Evolutionary conservation across 257 asterid species (phyloP).

Genomic region (Nicotiana undulata): DNA sequence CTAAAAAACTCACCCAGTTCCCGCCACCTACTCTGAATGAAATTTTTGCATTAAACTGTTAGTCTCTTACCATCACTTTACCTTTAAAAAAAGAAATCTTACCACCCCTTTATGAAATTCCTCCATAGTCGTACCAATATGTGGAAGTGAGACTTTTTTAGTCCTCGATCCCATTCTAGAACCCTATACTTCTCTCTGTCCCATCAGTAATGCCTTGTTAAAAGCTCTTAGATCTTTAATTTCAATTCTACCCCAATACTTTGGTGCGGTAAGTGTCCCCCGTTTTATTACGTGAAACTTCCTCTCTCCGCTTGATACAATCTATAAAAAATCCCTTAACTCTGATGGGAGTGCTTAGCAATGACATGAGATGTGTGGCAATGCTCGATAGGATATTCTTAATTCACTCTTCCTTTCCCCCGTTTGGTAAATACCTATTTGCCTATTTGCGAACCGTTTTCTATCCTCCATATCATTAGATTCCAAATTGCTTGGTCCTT

Average conservation of each 20-base stretch:
- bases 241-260: too few relatives aligned
- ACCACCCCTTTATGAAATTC: background rate
- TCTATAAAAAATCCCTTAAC: background rate
- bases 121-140: background rate
- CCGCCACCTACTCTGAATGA: background rate
- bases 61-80: too few relatives aligned
- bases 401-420: background rate
- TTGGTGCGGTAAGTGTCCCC: background rate
- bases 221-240: too few relatives aligned
- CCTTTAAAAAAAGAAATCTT: background rate
- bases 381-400: background rate
- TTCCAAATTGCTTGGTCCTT: background rate
- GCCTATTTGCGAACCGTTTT: background rate
- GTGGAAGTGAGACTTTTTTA: background rate
- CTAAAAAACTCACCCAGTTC: background rate
- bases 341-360: background rate
- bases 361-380: background rate
- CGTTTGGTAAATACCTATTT: background rate
- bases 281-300: background rate
- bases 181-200: background rate
- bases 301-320: background rate
- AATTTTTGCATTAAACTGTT: background rate
- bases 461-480: background rate
- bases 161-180: background rate
- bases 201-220: too few relatives aligned